These are phyloP conservation scores for Eutrema salsugineum DNA, from an alignment of 441 rosid genomes.

Conservation along the genomic window DNA sequence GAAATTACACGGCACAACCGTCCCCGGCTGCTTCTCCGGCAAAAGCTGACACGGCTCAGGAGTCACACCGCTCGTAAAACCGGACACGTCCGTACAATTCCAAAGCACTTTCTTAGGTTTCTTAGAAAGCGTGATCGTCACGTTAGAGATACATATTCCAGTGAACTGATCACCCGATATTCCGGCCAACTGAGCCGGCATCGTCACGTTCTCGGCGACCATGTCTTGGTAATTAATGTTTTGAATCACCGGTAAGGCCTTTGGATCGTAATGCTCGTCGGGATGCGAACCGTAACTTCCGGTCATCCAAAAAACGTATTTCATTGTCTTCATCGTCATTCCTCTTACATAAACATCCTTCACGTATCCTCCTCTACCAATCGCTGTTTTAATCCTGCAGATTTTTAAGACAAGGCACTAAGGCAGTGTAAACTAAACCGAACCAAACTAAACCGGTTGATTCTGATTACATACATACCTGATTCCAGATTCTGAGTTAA, in stretches of 20 bases:
- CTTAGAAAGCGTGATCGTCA: conserved; percentile 40
- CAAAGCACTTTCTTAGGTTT: conserved; percentile 57
- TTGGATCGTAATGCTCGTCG: conserved; percentile 51
- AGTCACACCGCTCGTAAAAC: conserved; percentile 48
- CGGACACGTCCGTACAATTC: conserved; percentile 55
- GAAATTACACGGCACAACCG: conserved; percentile 39
- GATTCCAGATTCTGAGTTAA: conserved; percentile 62
- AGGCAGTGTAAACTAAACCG: background rate
- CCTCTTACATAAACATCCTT: conserved; percentile 58
- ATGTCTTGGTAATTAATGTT: conserved; percentile 60
- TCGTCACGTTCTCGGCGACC: conserved; percentile 61
- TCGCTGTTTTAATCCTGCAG: conserved; percentile 52
- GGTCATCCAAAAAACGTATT: conserved; percentile 68
- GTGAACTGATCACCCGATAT: conserved; percentile 54
- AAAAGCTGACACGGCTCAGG: conserved; percentile 52
- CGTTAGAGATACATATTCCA: conserved; percentile 66
- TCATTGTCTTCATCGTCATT: conserved; percentile 66
- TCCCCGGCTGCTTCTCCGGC: conserved; percentile 35
- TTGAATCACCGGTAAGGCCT: conserved; percentile 51
- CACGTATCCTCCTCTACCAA: conserved; percentile 67
- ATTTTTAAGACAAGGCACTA: background rate
- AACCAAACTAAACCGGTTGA: background rate
- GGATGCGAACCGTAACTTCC: conserved; percentile 74
- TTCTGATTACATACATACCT: conserved; percentile 7
- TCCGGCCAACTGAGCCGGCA: conserved; percentile 60